Base-by-base conservation (phyloP, 2,329 filamentous ascomycete species). In the Coleophoma crateriformis region DNA sequence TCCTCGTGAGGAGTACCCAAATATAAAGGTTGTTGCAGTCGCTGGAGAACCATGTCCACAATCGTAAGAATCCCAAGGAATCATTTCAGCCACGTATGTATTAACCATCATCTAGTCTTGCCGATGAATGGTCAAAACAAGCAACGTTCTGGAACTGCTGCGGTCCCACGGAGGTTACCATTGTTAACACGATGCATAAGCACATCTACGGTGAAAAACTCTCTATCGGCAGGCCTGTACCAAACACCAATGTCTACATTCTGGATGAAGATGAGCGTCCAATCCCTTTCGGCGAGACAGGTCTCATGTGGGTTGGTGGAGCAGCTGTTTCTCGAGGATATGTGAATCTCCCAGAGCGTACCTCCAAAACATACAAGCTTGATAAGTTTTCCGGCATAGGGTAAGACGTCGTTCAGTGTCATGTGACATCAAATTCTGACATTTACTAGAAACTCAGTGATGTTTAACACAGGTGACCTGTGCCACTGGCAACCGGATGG, bases 401-500 rank as follows among this genome's bases (percentile, higher is more conserved):
- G 75, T 79, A 64, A 60, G 69, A 12, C 35, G 3, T 14, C 13
- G 2, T n/a, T 7, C 27, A 27, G 49, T 44, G 40, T 35, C 27
- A 19, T 19, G 19, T 11, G 4, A 6, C 41, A 41, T n/a, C 6
- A 15, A 7, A 41, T 37, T 10, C 40, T 20, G 17, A 32, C 22
- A 39, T 41, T 38, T 12, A 10, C 43, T 34, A 33, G 14, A 40
- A 75, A 71, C 3, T 67, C 65, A 2, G 67, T 67, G 55, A 81
- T 82, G 74, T 83, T 79, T 64, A 78, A 79, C 57, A 83, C 80
- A 2, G 80, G 79, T 7, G 80, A 84, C 55, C 68, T 83, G 19
- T 78, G 75, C 15, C 68, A 70, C 12, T 82, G 79, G 78, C 68
- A 69, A 35, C 59, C 67, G 2, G 73, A 79, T 56, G 79, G 80